Base-by-base conservation (phyloP, 306 rosid genomes). In the Biancaea sappan region DNA sequence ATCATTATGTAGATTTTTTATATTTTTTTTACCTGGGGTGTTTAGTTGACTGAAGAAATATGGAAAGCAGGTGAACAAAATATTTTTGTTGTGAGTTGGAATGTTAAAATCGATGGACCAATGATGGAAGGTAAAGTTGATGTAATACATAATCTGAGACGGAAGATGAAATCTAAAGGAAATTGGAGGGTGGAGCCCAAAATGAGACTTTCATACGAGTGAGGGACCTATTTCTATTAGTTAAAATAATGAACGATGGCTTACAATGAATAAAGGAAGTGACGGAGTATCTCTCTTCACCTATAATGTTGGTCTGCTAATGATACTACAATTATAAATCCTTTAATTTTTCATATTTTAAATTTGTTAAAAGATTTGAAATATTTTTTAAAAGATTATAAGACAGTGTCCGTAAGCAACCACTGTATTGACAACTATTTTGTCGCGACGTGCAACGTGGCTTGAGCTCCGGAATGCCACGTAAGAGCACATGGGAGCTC, bases 401-500 rank as follows among this genome's bases (percentile, higher is more conserved):
- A 14, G 50, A 2, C 50, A 44, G 50, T 15, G 19, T 44, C 19
- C 2, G 1, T 5, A 16, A 43, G 7, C 35, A 18, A 46, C 41
- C 71, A 50, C 53, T 31, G 40, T 46, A 16, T 60, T 72, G 85
- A 77, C 73, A 69, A 25, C 78, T 75, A 10, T 48, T 78, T 80
- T 80, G 91, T 84, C 88, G 66, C 6, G 0, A 53, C 0, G 5
- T 24, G 68, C 48, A 73, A 78, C 74, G 77, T 80, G 86, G 81
- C 24, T 22, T 4, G 11, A 8, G 41, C 1, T 2, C 1, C 15
- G 7, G 34, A 6, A 2, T 2, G 80, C 67, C 82, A 81, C 86
- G 76, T 75, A 51, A 14, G 62, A 75, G 18, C 87, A 86, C 93
- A 84, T 84, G 90, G 88, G 78, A 50, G 24, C 54, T 61, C 37